Conservation (phyloP, 2,329 filamentous ascomycete genomes). For the Zymoseptoria ardabiliae region DNA sequence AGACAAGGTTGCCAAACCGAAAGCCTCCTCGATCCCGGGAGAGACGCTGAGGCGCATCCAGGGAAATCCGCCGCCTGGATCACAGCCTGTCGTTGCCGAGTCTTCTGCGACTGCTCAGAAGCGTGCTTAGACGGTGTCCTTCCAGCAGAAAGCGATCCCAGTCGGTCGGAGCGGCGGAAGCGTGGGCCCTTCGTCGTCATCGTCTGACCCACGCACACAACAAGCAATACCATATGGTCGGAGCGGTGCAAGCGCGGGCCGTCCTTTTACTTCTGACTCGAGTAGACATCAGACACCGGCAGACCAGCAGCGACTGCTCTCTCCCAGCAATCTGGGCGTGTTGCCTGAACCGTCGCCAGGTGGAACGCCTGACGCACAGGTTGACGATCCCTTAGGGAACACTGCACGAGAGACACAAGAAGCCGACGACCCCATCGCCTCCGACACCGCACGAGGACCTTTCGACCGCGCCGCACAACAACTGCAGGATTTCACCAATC, state of each 20-base stretch:
- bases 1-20: not conserved
- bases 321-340: not conserved
- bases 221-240: not conserved
- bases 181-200: not conserved
- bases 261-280: not conserved
- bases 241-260: not conserved
- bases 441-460: not conserved
- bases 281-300: not conserved
- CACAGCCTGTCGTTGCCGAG: not conserved
- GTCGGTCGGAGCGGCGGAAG: not conserved
- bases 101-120: not conserved
- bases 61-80: not conserved
- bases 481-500: not conserved
- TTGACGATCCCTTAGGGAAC: not conserved
- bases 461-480: not conserved
- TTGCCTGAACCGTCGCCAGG: not conserved
- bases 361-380: not conserved
- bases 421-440: not conserved
- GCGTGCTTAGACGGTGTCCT: not conserved
- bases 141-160: not conserved
- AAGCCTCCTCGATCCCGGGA: not conserved
- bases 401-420: not conserved
- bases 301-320: not conserved
- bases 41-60: not conserved
- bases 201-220: not conserved